A percentile compares a stretch with the other conserved stretches of the same genome.
These are phyloP conservation scores for Claviceps sp. DNA, from an alignment of 2,329 filamentous ascomycete species.

Conservation along the genomic window DNA sequence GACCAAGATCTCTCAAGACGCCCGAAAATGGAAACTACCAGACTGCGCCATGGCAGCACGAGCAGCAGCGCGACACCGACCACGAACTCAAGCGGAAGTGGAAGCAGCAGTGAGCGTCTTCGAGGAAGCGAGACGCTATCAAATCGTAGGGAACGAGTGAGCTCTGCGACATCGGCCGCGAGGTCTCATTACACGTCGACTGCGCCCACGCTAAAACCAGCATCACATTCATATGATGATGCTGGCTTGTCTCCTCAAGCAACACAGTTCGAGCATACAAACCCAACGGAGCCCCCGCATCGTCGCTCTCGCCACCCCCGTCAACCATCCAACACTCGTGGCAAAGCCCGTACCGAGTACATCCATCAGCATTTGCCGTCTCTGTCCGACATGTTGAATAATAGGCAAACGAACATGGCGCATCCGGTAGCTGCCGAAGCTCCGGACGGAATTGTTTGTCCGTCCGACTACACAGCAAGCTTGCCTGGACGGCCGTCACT, in stretches of 20 bases:
- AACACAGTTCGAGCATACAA: constrained; percentile 21
- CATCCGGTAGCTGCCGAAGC: constrained; percentile 7
- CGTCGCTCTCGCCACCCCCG: constrained; percentile 14
- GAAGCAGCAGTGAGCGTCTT: constrained; percentile 34
- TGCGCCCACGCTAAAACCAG: constrained; percentile 20
- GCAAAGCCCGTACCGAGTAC: constrained; percentile 10
- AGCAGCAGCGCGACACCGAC: constrained; percentile 28
- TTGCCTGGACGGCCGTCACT: constrained; percentile 12
- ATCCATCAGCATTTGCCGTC: constrained; percentile 29
- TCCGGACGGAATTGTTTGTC: constrained; percentile 1
- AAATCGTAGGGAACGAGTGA: constrained; percentile 31
- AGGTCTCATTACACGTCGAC: constrained; percentile 31
- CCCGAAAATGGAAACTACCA: constrained; percentile 28
- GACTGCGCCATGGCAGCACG: constrained; percentile 23
- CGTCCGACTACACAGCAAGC: not conserved
- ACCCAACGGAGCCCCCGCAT: constrained; percentile 14
- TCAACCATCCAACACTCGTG: constrained; percentile 16
- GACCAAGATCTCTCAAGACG: constrained; percentile 32
- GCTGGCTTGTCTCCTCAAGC: constrained; percentile 28
- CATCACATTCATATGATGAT: constrained; percentile 29
- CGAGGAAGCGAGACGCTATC: constrained; percentile 35
- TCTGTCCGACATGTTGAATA: constrained; percentile 34
- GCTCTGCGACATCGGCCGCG: constrained; percentile 31
- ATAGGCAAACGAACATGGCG: constrained; percentile 12
- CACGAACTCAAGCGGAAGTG: constrained; percentile 26